These are phyloP conservation scores for Mesotaenium endlicherianum DNA, from an alignment of 139 green algal genomes.

Conservation along the genomic window DNA sequence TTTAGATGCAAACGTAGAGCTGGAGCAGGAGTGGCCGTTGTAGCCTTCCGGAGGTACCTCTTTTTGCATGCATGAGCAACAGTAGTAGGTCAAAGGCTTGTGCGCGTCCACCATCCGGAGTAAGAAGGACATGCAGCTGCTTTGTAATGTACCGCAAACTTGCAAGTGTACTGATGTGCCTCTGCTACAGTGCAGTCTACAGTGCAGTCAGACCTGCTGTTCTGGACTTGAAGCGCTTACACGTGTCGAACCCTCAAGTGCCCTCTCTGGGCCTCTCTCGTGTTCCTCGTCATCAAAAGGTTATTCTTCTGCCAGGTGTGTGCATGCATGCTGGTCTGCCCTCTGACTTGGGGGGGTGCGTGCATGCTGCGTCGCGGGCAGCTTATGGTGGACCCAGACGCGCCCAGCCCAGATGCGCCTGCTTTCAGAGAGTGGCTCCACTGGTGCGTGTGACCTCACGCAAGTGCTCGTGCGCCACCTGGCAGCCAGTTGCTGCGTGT, in stretches of 20 bases:
- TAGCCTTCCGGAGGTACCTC: not conserved
- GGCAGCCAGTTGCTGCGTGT: too few relatives aligned
- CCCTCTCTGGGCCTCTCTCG: not conserved
- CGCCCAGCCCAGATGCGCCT: slow-evolving; percentile 36
- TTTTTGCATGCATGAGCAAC: not conserved
- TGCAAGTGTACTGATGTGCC: too few relatives aligned
- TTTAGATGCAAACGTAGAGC: not conserved
- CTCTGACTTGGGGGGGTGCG: not conserved
- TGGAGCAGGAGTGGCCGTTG: not conserved
- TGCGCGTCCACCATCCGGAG: not conserved
- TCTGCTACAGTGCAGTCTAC: too few relatives aligned
- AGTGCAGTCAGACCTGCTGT: not conserved
- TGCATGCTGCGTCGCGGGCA: too few relatives aligned
- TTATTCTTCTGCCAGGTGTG: not conserved
- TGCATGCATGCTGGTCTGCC: not conserved
- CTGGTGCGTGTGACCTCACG: too few relatives aligned
- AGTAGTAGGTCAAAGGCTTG: not conserved
- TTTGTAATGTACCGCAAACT: too few relatives aligned
- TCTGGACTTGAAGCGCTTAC: not conserved
- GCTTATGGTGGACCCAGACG: slow-evolving; percentile 50
- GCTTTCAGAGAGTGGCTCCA: slow-evolving; percentile 37
- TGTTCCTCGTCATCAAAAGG: not conserved
- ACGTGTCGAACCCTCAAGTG: not conserved
- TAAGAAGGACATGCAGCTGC: not conserved
- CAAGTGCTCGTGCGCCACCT: too few relatives aligned